Evolutionary conservation across 2,329 filamentous ascomycete species (phyloP), one percentile per base, ranked within the genome.

Genomic region (Trichoderma semiorbis): DNA sequence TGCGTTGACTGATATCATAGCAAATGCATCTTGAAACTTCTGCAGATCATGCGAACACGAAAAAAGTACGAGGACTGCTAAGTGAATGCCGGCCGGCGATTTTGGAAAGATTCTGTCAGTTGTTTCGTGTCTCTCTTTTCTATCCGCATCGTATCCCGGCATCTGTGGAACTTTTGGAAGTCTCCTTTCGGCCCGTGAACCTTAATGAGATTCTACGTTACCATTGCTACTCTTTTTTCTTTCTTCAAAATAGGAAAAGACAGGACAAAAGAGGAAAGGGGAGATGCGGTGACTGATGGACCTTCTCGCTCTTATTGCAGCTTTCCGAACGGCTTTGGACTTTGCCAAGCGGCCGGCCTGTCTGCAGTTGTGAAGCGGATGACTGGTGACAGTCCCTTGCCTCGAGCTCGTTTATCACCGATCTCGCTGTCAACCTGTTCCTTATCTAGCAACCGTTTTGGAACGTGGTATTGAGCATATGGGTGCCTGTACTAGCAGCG

Each of bases 1-100:
- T 32, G 62, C 60, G 26, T 39, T 55, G 43, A 34, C n/a, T 69
- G 57, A 61, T 69, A 50, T 60, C 65, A 69, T 69, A 61, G 53
- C 28, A 21, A 30, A 61, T 26, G 66, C 36, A 58, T 32, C 16
- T 60, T 34, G 57, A 47, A 69, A 47, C 55, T 69, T 61, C 21
- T 32, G 36, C 55, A 61, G 55, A 60, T 61, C 53, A 50, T 61
- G 55, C 36, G 14, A 34, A n/a, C n/a, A 50, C 66, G 28, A 24
- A 43, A 50, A 50, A 62, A 24, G 21, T 26, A 62, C n/a, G 57
- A 69, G 14, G 21, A 36, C 21, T 36, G 14, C 30, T 43, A 21
- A 11, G 7, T 43, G 26, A 62, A 50, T 53, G 28, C 57, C 28
- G 11, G n/a, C 18, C 39, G 57, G 50, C 32, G 3, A 16, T 6